Evolutionary conservation across 352 stramenopile species (phyloP), one percentile per base, ranked within the genome.

Genomic region (Nothophytophthora sp.): DNA sequence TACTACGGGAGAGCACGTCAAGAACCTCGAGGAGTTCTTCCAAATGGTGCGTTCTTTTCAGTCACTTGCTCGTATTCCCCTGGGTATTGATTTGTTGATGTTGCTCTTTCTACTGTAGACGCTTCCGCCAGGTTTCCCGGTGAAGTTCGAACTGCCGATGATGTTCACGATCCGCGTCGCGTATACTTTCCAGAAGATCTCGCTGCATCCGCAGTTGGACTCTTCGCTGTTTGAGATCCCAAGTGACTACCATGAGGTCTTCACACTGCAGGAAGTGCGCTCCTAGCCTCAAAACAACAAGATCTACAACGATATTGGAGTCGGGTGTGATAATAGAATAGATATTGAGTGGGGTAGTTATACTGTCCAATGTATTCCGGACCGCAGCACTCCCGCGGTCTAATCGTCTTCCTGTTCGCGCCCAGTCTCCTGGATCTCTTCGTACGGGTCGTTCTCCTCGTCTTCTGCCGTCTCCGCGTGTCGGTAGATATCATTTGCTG

Each of bases 1-100:
- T 7, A 85, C 75, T 44, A 89, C 80, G 0, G 76, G 79, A 11
- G 82, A 91, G 15, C 78, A 91, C 36, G 71, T 90, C 41, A 76
- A 90, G 47, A 89, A 88, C 34, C 61, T 93, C 20, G 70, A 86
- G n/a, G 80, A 89, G 43, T 93, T 93, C 56, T 93, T 93, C 42
- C 72, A 80, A 15, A 85, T 93, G 83, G 81, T 92, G 51, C 27
- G 72, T 61, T n/a, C n/a, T n/a, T n/a, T n/a, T n/a, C n/a, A n/a
- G n/a, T n/a, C n/a, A n/a, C n/a, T n/a, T n/a, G n/a, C 2, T 34
- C 15, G 12, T 15, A 39, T 11, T 34, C 5, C 22, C 44, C n/a
- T 49, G 11, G 6, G 60, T 13, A 40, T 15, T 46, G 12, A 41
- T 44, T 11, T 48, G n/a, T n/a, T n/a, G n/a, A n/a, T n/a, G n/a